phyloP scores from a whole-genome alignment of 2,329 filamentous ascomycete genomes.

The Thielaviopsis ethacetica region DNA sequence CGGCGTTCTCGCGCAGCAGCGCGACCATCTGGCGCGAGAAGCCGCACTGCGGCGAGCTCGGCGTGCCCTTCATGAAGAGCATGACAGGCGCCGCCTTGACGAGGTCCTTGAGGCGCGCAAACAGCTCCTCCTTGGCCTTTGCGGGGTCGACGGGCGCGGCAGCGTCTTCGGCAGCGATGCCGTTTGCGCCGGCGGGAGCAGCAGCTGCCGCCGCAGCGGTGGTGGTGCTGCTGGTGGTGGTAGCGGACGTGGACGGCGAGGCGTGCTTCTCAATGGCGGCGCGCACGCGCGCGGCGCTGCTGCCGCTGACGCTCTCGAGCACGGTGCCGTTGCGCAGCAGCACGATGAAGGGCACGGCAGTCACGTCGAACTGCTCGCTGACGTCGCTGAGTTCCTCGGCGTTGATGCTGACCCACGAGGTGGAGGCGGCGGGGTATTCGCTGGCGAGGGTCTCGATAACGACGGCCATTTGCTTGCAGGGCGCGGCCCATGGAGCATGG shows the following conservation, averaged over 20 bases:
- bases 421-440: constrained; percentile 58
- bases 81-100: constrained; percentile 95
- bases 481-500: constrained; percentile 91
- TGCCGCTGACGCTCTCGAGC: constrained; percentile 75
- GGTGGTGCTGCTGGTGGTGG: constrained; percentile 21
- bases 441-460: constrained; percentile 73
- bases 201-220: no score
- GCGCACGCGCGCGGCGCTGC: constrained; percentile 72
- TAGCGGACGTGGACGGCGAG: constrained; percentile 23
- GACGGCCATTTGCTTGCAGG: constrained; percentile 83
- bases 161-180: constrained; percentile 21
- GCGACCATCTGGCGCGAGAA: constrained; percentile 84
- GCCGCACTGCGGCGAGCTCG: constrained; percentile 71
- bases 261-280: constrained; percentile 73
- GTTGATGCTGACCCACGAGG: constrained; percentile 80
- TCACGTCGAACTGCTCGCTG: constrained; percentile 84
- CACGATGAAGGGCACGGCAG: constrained; percentile 83
- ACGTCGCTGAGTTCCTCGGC: constrained; percentile 89
- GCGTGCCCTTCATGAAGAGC: constrained; percentile 77
- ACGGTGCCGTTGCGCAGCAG: constrained; percentile 60
- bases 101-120: constrained; percentile 63
- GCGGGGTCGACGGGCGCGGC: constrained; percentile 25
- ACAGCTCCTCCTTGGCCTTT: constrained; percentile 67
- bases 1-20: constrained; percentile 71
- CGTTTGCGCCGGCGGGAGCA: constrained; percentile 20